These are phyloP conservation scores for Leucogyrophana mollusca DNA, from an alignment of 768 basidiomycete genomes.

Conservation along the genomic window DNA sequence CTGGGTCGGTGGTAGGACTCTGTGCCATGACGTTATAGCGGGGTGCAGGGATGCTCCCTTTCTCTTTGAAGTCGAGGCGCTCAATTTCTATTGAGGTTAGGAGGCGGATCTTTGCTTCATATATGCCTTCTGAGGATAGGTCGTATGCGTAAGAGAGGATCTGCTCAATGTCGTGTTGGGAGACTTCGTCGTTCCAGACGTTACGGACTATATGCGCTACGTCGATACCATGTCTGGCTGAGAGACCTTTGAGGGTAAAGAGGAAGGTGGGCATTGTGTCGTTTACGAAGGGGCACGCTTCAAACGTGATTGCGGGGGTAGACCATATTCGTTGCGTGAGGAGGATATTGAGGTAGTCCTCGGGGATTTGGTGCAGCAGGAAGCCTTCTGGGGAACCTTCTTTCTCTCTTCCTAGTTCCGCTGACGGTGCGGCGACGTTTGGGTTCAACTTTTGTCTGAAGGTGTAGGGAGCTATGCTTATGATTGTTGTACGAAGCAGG, in stretches of 20 bases:
- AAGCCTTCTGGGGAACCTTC: background rate
- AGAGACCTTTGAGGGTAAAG: background rate
- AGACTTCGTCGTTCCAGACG: background rate
- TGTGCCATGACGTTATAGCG: background rate
- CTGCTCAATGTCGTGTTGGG: background rate
- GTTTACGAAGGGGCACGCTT: background rate
- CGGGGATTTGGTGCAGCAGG: background rate
- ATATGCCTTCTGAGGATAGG: background rate
- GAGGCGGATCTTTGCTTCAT: background rate
- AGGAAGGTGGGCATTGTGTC: background rate
- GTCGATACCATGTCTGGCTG: background rate
- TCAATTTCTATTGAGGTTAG: background rate
- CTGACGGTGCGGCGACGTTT: background rate
- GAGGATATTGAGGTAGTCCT: background rate
- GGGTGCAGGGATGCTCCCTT: background rate
- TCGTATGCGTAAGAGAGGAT: background rate
- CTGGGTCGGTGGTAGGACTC: background rate
- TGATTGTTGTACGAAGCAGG: background rate
- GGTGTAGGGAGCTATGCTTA: background rate
- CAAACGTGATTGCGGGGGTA: background rate
- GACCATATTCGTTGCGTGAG: background rate
- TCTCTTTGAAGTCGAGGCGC: background rate
- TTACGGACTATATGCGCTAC: background rate
- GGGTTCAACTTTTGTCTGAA: background rate
- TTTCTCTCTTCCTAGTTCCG: background rate